These are phyloP conservation scores for sorghum (Sorghum bicolor) DNA, from an alignment of 176 grass and related monocot species.

Conservation along the genomic window Sorghum_bicolor_NCBIv3 NC_012871.2:7992001-7992500, in stretches of 20 bases:
- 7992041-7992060: slow-evolving; percentile 11
- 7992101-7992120: slow-evolving; percentile 29
- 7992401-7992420: slow-evolving; percentile 56
- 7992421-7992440: slow-evolving; percentile 41
- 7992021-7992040: not conserved
- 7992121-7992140: slow-evolving; percentile 25
- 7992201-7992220: slow-evolving; percentile 23
- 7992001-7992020: slow-evolving; percentile 25
- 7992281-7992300: not conserved
- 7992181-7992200: not conserved
- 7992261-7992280: not conserved
- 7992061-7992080: not conserved
- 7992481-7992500: slow-evolving; percentile 36
- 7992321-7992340: slow-evolving; percentile 59
- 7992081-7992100: slow-evolving; percentile 14
- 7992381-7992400: slow-evolving; percentile 58
- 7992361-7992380: slow-evolving; percentile 39
- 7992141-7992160: not conserved
- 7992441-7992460: slow-evolving; percentile 51
- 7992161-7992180: not conserved
- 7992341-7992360: slow-evolving; percentile 50
- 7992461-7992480: slow-evolving; percentile 42
- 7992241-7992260: not conserved
- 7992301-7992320: slow-evolving; percentile 36
- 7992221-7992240: not conserved